A percentile compares a stretch with the other conserved stretches of the same genome.
Evolutionary conservation across 2,329 filamentous ascomycete genomes (phyloP).

Genomic region (Botrytis cinerea): DNA sequence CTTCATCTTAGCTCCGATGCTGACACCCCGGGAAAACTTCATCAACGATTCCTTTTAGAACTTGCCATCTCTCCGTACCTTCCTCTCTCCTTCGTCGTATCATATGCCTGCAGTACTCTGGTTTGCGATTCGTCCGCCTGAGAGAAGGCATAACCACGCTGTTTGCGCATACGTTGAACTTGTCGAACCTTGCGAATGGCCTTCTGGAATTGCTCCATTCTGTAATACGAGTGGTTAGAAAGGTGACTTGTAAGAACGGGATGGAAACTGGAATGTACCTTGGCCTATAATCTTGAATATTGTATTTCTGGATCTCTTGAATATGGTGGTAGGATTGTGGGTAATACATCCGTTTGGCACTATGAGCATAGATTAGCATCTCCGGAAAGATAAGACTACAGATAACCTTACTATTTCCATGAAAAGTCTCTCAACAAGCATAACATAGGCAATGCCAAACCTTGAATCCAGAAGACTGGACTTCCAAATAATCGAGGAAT

Average conservation of each 20-base stretch:
- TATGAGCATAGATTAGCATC: conserved; percentile 36
- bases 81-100: conserved; percentile 89
- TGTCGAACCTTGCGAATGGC: conserved; percentile 97
- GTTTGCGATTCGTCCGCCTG: conserved; percentile 97
- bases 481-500: conserved; percentile 78
- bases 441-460: conserved; percentile 73
- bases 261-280: conserved; percentile 58
- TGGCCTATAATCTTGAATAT: conserved; percentile 97
- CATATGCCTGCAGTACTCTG: conserved; percentile 92
- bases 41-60: conserved; percentile 28
- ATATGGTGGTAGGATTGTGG: conserved; percentile 97
- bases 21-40: not conserved
- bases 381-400: not conserved
- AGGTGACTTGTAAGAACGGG: conserved; percentile 28
- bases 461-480: conserved; percentile 89
- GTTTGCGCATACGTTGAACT: conserved; percentile 98
- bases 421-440: conserved; percentile 87
- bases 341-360: conserved; percentile 90
- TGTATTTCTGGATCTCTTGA: conserved; percentile 99
- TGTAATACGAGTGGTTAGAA: conserved; percentile 41
- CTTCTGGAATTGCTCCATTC: conserved; percentile 99
- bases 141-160: conserved; percentile 96
- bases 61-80: conserved; percentile 89
- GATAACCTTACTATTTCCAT: conserved; percentile 76
- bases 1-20: not conserved